Conservation (phyloP, 2,329 filamentous ascomycete genomes). For the Epichloe elymi region DNA sequence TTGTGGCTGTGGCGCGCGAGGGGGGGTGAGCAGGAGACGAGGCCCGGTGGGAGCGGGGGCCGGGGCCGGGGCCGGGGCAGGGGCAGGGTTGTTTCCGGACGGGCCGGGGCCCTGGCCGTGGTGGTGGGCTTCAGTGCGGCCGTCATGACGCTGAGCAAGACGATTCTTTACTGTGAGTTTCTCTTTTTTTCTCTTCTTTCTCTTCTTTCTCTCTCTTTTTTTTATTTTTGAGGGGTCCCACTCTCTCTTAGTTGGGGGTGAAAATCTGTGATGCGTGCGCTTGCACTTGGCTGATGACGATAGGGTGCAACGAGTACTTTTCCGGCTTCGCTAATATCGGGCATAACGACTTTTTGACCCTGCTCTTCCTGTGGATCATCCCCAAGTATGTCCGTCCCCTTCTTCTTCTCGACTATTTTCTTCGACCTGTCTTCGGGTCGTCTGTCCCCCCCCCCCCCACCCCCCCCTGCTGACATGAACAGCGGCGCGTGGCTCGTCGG, state of each 20-base stretch:
- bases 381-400: conserved; percentile 35
- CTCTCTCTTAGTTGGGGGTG: not conserved
- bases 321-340: conserved; percentile 43
- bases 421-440: not conserved
- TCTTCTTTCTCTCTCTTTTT: not conserved
- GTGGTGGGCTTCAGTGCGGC: conserved; percentile 38
- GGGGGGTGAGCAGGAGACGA: not conserved
- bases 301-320: conserved; percentile 44
- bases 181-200: conserved; percentile 1
- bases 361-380: conserved; percentile 43
- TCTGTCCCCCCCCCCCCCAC: not conserved
- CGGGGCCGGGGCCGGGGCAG: conserved; percentile 12
- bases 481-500: conserved; percentile 44
- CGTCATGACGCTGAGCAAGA: conserved; percentile 50
- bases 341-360: conserved; percentile 33
- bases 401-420: not conserved
- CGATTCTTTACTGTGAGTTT: conserved; percentile 43
- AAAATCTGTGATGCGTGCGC: not conserved
- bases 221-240: no score
- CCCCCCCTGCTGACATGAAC: not conserved
- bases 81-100: conserved; percentile 26
- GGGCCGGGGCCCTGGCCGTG: conserved; percentile 30
- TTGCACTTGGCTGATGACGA: not conserved
- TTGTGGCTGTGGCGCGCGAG: conserved; percentile 21
- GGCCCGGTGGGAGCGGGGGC: no score